Conservation (phyloP, 1,139 yeast genomes). For the Nakaseomyces glabratus region DNA sequence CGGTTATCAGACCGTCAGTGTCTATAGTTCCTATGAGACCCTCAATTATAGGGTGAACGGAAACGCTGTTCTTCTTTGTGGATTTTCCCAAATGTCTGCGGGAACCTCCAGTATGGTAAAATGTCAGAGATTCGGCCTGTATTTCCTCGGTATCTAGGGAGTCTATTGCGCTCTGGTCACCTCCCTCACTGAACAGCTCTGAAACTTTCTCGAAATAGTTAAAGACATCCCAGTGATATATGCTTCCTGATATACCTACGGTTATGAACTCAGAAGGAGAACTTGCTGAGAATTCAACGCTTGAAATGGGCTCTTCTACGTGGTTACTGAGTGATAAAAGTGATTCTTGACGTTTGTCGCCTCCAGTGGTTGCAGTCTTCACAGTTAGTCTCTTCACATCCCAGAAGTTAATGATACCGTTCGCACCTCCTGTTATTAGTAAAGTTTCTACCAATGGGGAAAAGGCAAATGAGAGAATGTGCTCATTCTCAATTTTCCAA, state of each 20-base stretch:
- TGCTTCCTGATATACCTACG: constrained; percentile 27
- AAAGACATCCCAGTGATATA: constrained; percentile 29
- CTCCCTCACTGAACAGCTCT: constrained; percentile 10
- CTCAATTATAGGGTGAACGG: constrained; percentile 22
- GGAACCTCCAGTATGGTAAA: constrained; percentile 30
- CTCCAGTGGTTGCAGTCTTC: constrained; percentile 8
- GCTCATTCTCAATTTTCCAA: constrained; percentile 18
- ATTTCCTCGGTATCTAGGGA: constrained; percentile 15
- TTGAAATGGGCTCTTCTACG: constrained; percentile 22
- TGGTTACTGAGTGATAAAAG: constrained; percentile 20
- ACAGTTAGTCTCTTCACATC: constrained; percentile 19
- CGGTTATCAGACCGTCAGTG: constrained; percentile 25
- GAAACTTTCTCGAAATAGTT: constrained; percentile 14
- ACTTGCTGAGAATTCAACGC: constrained; percentile 20
- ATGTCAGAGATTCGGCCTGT: constrained; percentile 23
- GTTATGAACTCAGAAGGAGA: constrained; percentile 24
- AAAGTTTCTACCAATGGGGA: constrained; percentile 23
- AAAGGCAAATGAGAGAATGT: constrained; percentile 15
- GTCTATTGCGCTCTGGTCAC: constrained; percentile 12
- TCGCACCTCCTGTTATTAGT: constrained; percentile 25
- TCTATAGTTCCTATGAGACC: constrained; percentile 26
- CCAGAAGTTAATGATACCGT: constrained; percentile 28
- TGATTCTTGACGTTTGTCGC: constrained; percentile 14
- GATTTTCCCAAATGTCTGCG: constrained; percentile 18
- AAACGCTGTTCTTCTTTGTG: constrained; percentile 20